Evolutionary conservation across 2,329 filamentous ascomycete genomes (phyloP), one percentile per base, ranked within the genome.

Genomic region (Cladosporium oxysporum): DNA sequence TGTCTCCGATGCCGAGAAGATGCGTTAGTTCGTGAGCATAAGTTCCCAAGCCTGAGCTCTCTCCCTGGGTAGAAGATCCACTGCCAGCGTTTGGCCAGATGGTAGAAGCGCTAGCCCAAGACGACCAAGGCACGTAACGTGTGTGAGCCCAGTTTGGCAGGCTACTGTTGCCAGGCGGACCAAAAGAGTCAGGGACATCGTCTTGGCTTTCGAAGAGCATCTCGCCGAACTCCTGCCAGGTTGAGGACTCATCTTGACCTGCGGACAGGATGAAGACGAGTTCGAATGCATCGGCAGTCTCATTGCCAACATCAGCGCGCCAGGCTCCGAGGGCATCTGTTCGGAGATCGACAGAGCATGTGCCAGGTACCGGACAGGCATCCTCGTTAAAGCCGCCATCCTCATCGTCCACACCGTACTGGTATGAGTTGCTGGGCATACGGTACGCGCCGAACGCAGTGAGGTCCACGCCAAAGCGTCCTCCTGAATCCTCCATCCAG

Each of bases 141-240:
- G 83, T 86, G 44, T 77, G 72, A 5, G 83, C 83, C 62, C 78
- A 83, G 68, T 85, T 84, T 1, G 80, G 76, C 53, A 68, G 65
- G 11, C 77, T 77, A 18, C 73, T 74, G 65, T 79, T 79, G 0
- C 71, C 74, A 0, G 83, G 83, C 1, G 84, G 83, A 0, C 84
- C 84, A 65, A 85, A 85, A 12, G 75, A 78, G 3, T 80, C 79
- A 0, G 83, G 79, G 0, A 86, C 78, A 55, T 84, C 82, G 18
- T 84, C 80, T 14, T 78, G 80, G 7, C 74, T 76, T 12, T 76
- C 70, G 64, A 84, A 86, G 66, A 78, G 81, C 81, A 86, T 85
- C 73, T 84, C 81, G 44, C 84, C 84, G 68, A 85, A 86, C 68
- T 85, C 83, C 64, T 85, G 84, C 84, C 84, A 86, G 0, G 83